Evolutionary conservation across 225 moss, liverwort and hornwort genomes (phyloP), one percentile per base, ranked within the genome.

Genomic region (Pseudoscleropodium purum): DNA sequence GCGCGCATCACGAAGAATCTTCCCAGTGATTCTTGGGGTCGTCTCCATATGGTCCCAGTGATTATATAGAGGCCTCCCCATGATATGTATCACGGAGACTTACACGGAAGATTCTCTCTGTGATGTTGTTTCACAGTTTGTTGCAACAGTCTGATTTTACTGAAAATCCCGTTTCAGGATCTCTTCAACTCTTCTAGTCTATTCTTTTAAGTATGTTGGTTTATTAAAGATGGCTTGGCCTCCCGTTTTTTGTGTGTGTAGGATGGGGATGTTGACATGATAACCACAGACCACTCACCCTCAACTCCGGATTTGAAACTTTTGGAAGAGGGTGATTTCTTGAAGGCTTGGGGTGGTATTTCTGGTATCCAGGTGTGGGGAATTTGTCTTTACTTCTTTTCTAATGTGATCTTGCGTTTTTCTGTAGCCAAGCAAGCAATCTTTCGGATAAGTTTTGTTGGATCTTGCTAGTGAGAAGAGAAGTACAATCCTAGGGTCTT

Each of bases 291-390:
- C 91, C 99, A 99, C 90, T 99, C 99, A 30, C 99, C 99, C 56
- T 94, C 97, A 7, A 92, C 96, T 49, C 61, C 91, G 82, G 95
- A 96, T 68, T 39, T 97, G 94, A 99, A 97, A 83, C 84, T 91
- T 59, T 70, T 97, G 29, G 95, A 97, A 67, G 94, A 80, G 67
- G 99, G 99, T 24, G 97, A 99, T 92, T 99, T 99, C 91, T 81
- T 97, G 83, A 96, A 92, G 72, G 99, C 99, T 63, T 99, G 99
- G 99, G 99, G 97, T 84, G 99, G 99, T 73, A 97, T 99, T 63
- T 97, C 99, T 86, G 93, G 95, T 62, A 97, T 99, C 85, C 99
- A 99, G 96, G 99, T 99, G 72, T 23, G 85, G 34, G 21, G 37
- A 74, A 68, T 49, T 25, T 33, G 39, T 72, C 47, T 62, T 13